phyloP scores from a whole-genome alignment of 2,329 filamentous ascomycete genomes.

The Sarocladium strictum region DNA sequence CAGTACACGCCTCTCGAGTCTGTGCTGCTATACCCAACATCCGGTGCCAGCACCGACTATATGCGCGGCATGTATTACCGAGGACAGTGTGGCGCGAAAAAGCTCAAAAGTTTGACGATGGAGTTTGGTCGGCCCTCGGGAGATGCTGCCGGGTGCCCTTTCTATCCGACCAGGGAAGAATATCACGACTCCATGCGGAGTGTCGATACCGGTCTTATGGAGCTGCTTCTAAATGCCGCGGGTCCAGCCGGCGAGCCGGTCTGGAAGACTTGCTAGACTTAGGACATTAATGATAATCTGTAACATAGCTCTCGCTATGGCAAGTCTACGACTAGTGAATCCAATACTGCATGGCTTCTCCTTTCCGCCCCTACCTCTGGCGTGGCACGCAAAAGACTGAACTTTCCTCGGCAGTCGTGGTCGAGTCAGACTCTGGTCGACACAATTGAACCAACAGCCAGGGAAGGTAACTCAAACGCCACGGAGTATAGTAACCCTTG shows the following conservation, averaged over 20 bases:
- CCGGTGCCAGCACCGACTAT: slow-evolving; percentile 41
- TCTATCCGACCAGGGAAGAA: slow-evolving; percentile 38
- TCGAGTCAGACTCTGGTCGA: no score
- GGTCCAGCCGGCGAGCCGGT: slow-evolving; percentile 11
- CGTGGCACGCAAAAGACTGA: no score
- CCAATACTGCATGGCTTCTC: no score
- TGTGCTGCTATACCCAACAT: slow-evolving; percentile 38
- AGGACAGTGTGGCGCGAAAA: slow-evolving; percentile 22
- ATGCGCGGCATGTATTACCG: slow-evolving; percentile 37
- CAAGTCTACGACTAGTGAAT: no score
- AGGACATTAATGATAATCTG: not conserved
- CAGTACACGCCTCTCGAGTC: slow-evolving; percentile 32
- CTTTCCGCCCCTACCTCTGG: no score
- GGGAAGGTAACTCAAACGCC: no score
- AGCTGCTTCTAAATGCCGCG: slow-evolving; percentile 31
- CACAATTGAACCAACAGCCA: no score
- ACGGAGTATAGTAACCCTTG: no score
- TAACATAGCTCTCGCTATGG: no score
- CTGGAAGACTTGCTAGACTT: slow-evolving; percentile 1
- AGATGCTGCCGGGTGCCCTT: slow-evolving; percentile 24
- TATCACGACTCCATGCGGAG: slow-evolving; percentile 39
- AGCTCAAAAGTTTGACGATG: slow-evolving; percentile 35
- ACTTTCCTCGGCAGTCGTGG: no score
- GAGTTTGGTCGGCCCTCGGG: slow-evolving; percentile 36
- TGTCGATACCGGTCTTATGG: slow-evolving; percentile 41